Percentiles rank a stretch among this genome's conserved stretches.
These are phyloP conservation scores for Paratrimastix pyriformis DNA, from an alignment of 78 protist genomes.

Conservation along the genomic window DNA sequence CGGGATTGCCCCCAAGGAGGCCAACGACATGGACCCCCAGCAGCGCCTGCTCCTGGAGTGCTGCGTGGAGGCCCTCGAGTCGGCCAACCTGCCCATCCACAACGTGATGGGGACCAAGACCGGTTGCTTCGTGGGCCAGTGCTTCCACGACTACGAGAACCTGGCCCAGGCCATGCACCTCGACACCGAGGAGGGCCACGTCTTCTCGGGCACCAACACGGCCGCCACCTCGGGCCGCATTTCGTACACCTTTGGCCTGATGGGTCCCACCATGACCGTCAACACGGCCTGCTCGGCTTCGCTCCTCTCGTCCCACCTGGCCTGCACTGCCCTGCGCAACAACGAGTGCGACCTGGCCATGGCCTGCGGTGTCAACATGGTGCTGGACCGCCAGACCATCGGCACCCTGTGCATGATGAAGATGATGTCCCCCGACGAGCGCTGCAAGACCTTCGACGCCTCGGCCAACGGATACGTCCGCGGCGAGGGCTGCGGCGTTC, in stretches of 20 bases:
- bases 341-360: neutral
- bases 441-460: neutral
- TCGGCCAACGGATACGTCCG: neutral
- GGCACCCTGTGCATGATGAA: neutral
- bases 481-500: neutral
- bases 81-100: neutral
- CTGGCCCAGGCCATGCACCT: neutral
- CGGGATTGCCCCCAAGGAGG: neutral
- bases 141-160: neutral
- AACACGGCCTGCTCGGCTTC: neutral
- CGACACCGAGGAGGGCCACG: neutral
- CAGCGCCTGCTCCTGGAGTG: neutral
- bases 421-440: neutral
- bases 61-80: neutral
- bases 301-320: neutral
- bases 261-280: neutral
- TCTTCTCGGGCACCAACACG: neutral
- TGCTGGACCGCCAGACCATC: too few relatives aligned
- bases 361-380: neutral
- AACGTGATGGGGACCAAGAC: neutral
- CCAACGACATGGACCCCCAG: neutral
- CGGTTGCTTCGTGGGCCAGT: neutral
- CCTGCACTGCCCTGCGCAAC: neutral
- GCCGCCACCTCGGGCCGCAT: too few relatives aligned
- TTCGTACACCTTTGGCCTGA: neutral